phyloP scores from a whole-genome alignment of 140 eudicot species.

The Bidens hawaiensis region DNA sequence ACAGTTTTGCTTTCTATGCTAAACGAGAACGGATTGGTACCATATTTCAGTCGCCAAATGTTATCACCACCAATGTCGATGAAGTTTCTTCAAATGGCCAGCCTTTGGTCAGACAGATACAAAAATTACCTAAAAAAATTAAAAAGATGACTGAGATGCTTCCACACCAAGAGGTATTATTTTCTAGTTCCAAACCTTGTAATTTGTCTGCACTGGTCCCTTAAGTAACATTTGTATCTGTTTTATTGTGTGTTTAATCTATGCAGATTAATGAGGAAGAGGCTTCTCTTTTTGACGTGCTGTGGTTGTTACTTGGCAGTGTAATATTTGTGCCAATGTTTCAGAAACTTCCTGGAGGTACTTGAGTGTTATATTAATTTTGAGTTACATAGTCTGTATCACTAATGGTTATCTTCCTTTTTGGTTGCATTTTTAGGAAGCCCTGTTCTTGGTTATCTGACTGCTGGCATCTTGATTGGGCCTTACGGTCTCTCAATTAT shows the following conservation, averaged over 20 bases:
- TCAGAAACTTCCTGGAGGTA: slow-evolving; percentile 99
- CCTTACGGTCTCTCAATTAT: slow-evolving; percentile 98
- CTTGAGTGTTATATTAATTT: background rate
- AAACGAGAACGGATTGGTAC: slow-evolving; percentile 50
- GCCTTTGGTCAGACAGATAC: slow-evolving; percentile 62
- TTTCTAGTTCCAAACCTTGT: background rate
- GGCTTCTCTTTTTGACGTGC: slow-evolving; percentile 90
- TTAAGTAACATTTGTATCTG: too few relatives aligned
- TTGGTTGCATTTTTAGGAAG: slow-evolving; percentile 51
- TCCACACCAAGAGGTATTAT: slow-evolving; percentile 95
- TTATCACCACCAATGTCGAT: slow-evolving; percentile 57
- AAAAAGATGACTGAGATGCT: slow-evolving; percentile 67
- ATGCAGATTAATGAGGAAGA: slow-evolving; percentile 90
- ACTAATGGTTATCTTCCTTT: slow-evolving; percentile 19
- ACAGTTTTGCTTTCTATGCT: slow-evolving; percentile 64
- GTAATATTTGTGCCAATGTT: slow-evolving; percentile 96
- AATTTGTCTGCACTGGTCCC: slow-evolving; percentile 7
- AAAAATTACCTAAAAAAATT: slow-evolving; percentile 49
- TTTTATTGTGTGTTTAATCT: slow-evolving; percentile 3
- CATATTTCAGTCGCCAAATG: slow-evolving; percentile 61
- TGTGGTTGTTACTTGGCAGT: slow-evolving; percentile 98
- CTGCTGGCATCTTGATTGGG: slow-evolving; percentile 99
- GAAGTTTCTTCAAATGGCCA: slow-evolving; percentile 63
- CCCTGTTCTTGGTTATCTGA: slow-evolving; percentile 98
- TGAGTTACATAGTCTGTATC: background rate